Conservation (phyloP, 768 basidiomycete species). For the Serendipita vermifera region DNA sequence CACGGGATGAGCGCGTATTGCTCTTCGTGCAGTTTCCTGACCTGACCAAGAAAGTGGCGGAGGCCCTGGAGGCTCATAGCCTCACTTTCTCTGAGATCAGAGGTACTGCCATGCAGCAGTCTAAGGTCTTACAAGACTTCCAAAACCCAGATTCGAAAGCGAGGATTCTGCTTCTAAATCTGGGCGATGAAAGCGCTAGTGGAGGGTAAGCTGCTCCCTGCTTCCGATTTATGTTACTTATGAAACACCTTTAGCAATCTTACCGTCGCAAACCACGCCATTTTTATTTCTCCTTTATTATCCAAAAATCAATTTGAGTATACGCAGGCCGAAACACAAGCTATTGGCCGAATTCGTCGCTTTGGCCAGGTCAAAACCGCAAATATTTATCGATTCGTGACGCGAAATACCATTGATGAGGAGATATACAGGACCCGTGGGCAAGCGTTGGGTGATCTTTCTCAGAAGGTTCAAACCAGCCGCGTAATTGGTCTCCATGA, state of each 20-base stretch:
- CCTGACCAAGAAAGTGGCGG: slow-evolving; percentile 79
- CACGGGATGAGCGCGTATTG: slow-evolving; percentile 57
- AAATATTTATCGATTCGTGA: slow-evolving; percentile 70
- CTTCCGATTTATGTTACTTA: not conserved
- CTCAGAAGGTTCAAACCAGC: not conserved
- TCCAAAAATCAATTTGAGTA: slow-evolving; percentile 74
- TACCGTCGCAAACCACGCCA: slow-evolving; percentile 86
- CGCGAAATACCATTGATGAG: slow-evolving; percentile 77
- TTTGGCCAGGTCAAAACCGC: slow-evolving; percentile 76
- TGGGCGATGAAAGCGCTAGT: slow-evolving; percentile 92
- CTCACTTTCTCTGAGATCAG: slow-evolving; percentile 72
- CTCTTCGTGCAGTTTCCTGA: slow-evolving; percentile 96
- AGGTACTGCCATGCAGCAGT: slow-evolving; percentile 61
- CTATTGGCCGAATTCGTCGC: slow-evolving; percentile 69
- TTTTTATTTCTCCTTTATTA: slow-evolving; percentile 87
- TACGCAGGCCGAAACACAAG: slow-evolving; percentile 69
- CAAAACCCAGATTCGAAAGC: slow-evolving; percentile 60
- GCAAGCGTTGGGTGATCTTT: not conserved
- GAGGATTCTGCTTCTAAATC: slow-evolving; percentile 73
- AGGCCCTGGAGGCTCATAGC: slow-evolving; percentile 58
- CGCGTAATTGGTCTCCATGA: not conserved
- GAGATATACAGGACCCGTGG: slow-evolving; percentile 44
- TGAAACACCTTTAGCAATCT: slow-evolving; percentile 42
- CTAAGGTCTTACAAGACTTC: slow-evolving; percentile 74
- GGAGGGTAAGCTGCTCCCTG: slow-evolving; percentile 35